Evolutionary conservation across 106 monocot genomes (phyloP), one percentile per base, ranked within the genome.

Genomic region (Dioscorea alata): DNA sequence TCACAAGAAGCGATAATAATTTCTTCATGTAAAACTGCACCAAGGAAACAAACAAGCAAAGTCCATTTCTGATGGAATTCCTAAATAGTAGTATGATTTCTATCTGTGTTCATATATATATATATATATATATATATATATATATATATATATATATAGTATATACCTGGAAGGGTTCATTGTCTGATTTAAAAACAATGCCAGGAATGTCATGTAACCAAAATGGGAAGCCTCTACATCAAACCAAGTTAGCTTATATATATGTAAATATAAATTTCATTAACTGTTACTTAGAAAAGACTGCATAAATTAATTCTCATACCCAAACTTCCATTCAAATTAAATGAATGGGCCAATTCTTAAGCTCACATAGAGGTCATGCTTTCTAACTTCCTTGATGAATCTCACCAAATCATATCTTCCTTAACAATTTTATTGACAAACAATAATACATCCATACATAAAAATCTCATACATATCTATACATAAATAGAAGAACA

Each of bases 161-260:
- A n/a, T n/a, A 35, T 73, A 92, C 97, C 92, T 99, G 90, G 79
- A 99, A 99, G 8, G 92, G 86, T 72, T 92, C 97, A 71, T 99
- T 92, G 64, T 99, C 79, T 14, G 73, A 81, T n/a, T 89, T 79
- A 50, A 79, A 92, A 23, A 79, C 78, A 63, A 90, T 90, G 8
- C 82, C 83, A 1, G 84, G 83, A 24, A 99, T 72, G 32, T 99
- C 86, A 63, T 73, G 92, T 75, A 99, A 80, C 97, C 97, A 99
- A 73, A 83, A 84, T 59, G 97, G 97, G 7, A 97, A 69, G 14
- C 89, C 97, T 59, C 97, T 97, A 71, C 65, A 78, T 57, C 62
- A 63, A 28, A 56, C 1, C 0, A 58, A 59, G n/a, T 6, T 16
- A 54, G 19, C 18, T 19, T 51, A 17, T 51, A 13, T 51, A 13